Evolutionary conservation across 805 yeast genomes (phyloP).

Genomic region (Myxozyma mucilagina): DNA sequence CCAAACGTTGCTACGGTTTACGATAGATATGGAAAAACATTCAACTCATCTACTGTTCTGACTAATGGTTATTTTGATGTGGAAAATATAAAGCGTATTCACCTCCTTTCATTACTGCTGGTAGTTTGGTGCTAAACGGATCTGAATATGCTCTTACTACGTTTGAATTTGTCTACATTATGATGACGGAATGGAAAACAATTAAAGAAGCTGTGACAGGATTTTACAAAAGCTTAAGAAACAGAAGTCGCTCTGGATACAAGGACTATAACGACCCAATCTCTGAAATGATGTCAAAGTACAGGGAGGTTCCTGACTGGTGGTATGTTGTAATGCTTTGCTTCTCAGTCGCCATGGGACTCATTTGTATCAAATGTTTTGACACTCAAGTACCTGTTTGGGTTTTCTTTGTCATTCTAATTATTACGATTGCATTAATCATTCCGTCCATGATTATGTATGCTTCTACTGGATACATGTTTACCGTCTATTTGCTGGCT

Average conservation of each 20-base stretch:
- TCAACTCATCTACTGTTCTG: conserved; percentile 51
- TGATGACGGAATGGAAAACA: conserved; percentile 44
- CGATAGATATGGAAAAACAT: conserved; percentile 37
- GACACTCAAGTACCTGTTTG: conserved; percentile 58
- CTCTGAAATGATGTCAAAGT: conserved; percentile 55
- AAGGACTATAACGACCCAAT: conserved; percentile 33
- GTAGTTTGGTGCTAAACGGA: conserved; percentile 53
- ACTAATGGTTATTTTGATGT: conserved; percentile 49
- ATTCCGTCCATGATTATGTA: conserved; percentile 63
- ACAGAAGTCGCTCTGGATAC: conserved; percentile 5
- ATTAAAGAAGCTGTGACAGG: conserved; percentile 18
- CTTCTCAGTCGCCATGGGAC: conserved; percentile 40
- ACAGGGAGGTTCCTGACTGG: conserved; percentile 73
- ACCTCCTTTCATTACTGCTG: conserved; percentile 57
- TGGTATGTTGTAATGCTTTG: conserved; percentile 59
- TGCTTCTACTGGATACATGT: conserved; percentile 60
- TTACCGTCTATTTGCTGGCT: conserved; percentile 62
- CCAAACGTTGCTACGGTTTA: conserved; percentile 49
- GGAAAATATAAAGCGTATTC: conserved; percentile 56
- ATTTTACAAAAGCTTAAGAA: conserved; percentile 3
- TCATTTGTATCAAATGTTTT: conserved; percentile 44
- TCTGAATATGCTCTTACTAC: conserved; percentile 55
- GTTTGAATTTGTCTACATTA: conserved; percentile 51
- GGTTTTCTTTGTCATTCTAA: conserved; percentile 59
- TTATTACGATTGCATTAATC: conserved; percentile 54